These are phyloP conservation scores for Bigelowiella natans DNA, from an alignment of 78 protist species.

Conservation along the genomic window DNA sequence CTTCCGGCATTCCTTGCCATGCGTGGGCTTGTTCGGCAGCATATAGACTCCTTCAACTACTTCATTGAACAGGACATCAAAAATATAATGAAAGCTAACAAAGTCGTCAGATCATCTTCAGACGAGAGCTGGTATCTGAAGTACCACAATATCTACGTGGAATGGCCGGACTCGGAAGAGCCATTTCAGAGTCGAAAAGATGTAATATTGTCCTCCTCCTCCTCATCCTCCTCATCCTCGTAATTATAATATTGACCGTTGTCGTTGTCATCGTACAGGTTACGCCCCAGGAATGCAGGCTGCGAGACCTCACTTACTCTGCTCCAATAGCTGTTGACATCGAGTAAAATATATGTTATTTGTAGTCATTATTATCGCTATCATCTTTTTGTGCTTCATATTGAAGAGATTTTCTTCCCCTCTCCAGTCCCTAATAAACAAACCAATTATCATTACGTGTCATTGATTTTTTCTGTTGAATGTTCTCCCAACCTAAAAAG, in stretches of 20 bases:
- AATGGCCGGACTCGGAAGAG: slow-evolving; percentile 60
- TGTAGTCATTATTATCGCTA: neutral
- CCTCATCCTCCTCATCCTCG: neutral
- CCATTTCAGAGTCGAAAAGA: neutral
- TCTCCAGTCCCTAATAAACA: no score
- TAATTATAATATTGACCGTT: no score
- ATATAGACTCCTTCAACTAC: slow-evolving; percentile 89
- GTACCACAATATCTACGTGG: slow-evolving; percentile 31
- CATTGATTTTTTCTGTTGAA: no score
- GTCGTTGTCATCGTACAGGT: neutral
- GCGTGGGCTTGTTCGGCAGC: slow-evolving; percentile 58
- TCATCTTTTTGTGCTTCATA: neutral
- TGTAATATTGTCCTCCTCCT: neutral
- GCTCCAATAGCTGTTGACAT: slow-evolving; percentile 86
- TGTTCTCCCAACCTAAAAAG: no score
- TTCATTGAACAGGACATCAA: slow-evolving; percentile 57
- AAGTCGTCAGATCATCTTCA: slow-evolving; percentile 67
- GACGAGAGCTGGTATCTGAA: slow-evolving; percentile 22
- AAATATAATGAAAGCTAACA: neutral
- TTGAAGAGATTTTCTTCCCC: neutral
- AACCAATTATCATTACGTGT: no score
- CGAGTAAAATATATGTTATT: slow-evolving; percentile 40
- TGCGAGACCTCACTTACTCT: slow-evolving; percentile 92
- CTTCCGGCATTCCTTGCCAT: slow-evolving; percentile 86
- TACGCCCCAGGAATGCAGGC: slow-evolving; percentile 89